phyloP scores from a whole-genome alignment of 2,329 filamentous ascomycete species.

The Microsporum canis region DNA sequence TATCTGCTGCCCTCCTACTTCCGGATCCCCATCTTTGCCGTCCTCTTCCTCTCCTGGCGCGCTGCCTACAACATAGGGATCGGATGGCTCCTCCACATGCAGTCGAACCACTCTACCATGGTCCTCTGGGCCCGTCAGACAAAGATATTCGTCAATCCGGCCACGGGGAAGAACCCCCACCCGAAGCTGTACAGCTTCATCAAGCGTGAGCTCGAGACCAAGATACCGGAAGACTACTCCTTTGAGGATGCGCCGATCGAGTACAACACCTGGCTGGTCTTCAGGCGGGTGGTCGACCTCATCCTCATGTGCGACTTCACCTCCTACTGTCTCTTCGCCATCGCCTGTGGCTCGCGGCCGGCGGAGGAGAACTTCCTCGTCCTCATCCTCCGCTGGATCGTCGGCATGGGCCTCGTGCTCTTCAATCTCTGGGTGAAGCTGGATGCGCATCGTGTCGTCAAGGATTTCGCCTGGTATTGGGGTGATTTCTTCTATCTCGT shows the following conservation, averaged over 20 bases:
- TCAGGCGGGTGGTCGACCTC: constrained; percentile 87
- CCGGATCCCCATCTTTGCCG: constrained; percentile 66
- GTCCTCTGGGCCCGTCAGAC: constrained; percentile 79
- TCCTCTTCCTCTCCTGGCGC: constrained; percentile 84
- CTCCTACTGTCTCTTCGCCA: constrained; percentile 90
- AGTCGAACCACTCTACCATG: constrained; percentile 79
- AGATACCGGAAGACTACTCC: constrained; percentile 85
- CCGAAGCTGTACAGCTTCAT: constrained; percentile 73
- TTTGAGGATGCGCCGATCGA: constrained; percentile 90
- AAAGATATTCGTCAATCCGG: constrained; percentile 73
- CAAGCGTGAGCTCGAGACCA: constrained; percentile 83
- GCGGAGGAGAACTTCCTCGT: constrained; percentile 58
- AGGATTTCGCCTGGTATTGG: constrained; percentile 99
- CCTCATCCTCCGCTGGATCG: constrained; percentile 62
- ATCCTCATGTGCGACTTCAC: constrained; percentile 98
- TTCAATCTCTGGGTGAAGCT: constrained; percentile 99
- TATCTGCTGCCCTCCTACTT: constrained; percentile 58
- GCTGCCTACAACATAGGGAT: constrained; percentile 89
- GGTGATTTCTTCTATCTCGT: constrained; percentile 98
- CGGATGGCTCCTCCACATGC: constrained; percentile 73
- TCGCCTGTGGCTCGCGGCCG: constrained; percentile 71
- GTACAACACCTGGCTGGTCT: constrained; percentile 98
- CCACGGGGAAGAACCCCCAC: constrained; percentile 68
- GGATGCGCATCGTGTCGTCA: constrained; percentile 93
- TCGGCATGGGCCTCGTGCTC: constrained; percentile 65